Base-by-base conservation (phyloP, 345 rosid genomes). In the Brassica juncea region DNA sequence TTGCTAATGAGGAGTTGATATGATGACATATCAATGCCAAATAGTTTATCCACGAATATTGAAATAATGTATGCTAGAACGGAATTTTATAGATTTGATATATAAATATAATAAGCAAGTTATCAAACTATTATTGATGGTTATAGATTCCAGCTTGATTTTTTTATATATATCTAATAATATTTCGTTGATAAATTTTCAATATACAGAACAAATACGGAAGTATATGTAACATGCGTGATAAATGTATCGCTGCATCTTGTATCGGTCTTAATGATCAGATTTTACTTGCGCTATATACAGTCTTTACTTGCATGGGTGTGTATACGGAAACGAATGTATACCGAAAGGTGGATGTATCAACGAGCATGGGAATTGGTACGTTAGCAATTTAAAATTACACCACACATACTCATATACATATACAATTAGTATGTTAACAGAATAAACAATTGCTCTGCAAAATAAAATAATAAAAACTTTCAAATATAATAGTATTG, bases 301-400 rank as follows among this genome's bases (percentile, higher is more conserved):
- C 54, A 11, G 31, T 68, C 16, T 68, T 68, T 30, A 27, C 62
- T 12, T 74, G 79, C 79, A 80, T 74, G 71, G 23, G 37, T 79
- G 55, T 59, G 14, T 12, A 71, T 31, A 66, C 54, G 67, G 52
- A 58, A 72, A 59, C 49, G 28, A 12, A 32, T 39, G 44, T 71
- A 19, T 25, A 9, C 7, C 64, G 15, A 25, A 59, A 59, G 63
- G 64, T 59, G 64, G 31, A 59, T 25, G 14, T 57, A 72, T 30
- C 55, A 66, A 30, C 55, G 63, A 72, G 77, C 69, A 72, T 78
- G 82, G 82, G 81, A 64, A 77, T 31, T 59, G 25, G 4, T 60
- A 66, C 39, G 69, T 67, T 78, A 58, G 69, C 63, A 32, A 58
- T 42, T 42, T 4, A 42, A 66, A 66, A 66, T 37, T 32, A 54